phyloP scores from a whole-genome alignment of 257 asterid genomes.

The Mentha longifolia region DNA sequence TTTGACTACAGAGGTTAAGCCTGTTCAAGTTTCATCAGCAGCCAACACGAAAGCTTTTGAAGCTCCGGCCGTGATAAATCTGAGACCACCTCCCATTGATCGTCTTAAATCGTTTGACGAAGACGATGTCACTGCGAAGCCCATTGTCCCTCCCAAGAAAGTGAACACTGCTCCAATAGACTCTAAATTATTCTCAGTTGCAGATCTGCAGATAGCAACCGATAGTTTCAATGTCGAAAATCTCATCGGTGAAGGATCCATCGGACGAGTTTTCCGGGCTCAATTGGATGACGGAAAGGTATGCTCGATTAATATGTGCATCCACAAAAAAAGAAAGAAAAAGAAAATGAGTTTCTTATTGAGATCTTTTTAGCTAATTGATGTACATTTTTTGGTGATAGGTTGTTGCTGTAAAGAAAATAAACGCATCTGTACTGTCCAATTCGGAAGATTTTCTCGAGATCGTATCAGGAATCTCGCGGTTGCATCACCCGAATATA shows the following conservation, averaged over 20 bases:
- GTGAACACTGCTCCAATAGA: constrained; percentile 58
- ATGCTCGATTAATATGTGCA: constrained; percentile 2
- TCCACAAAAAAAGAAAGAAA: neutral
- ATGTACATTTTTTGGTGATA: constrained; percentile 28
- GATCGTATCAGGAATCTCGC: constrained; percentile 74
- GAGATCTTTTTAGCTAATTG: neutral
- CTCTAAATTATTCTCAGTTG: constrained; percentile 69
- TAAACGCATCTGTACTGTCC: constrained; percentile 67
- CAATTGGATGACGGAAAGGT: constrained; percentile 84
- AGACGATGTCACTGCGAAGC: constrained; percentile 61
- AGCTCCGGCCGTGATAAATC: constrained; percentile 62
- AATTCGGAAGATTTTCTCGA: constrained; percentile 71
- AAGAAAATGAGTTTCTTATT: no score
- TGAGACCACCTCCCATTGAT: constrained; percentile 82
- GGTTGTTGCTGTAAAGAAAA: constrained; percentile 96
- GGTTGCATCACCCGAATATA: constrained; percentile 78
- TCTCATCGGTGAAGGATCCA: constrained; percentile 89
- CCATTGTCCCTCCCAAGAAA: constrained; percentile 72
- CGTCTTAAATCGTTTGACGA: constrained; percentile 85
- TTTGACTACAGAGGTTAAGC: constrained; percentile 60
- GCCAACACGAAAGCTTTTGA: constrained; percentile 59
- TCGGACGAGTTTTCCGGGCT: constrained; percentile 89
- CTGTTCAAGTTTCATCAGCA: constrained; percentile 53
- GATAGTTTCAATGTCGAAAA: constrained; percentile 80
- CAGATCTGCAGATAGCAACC: constrained; percentile 93